Evolutionary conservation across 305 asterid genomes (phyloP).

Genomic region (Fraxinus nigra): DNA sequence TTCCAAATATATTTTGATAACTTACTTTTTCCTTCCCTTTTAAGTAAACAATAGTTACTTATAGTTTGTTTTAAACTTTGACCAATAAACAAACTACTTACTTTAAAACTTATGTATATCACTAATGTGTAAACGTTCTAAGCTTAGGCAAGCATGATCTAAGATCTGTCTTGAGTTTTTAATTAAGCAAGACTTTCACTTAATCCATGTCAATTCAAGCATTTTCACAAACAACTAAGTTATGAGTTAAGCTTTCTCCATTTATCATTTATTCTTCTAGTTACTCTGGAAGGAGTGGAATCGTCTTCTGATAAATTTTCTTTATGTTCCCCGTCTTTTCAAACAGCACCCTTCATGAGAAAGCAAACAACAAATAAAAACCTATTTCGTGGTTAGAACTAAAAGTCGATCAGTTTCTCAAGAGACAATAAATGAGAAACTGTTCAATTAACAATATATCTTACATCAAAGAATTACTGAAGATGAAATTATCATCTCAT

Average conservation of each 20-base stretch:
- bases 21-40: neutral
- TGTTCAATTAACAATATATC: neutral
- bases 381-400: neutral
- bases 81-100: neutral
- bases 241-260: neutral
- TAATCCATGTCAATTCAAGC: neutral
- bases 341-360: neutral
- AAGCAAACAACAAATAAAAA: neutral
- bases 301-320: neutral
- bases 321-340: neutral
- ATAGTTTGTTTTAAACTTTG: neutral
- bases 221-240: neutral
- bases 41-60: neutral
- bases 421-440: neutral
- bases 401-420: neutral
- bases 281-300: neutral
- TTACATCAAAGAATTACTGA: neutral
- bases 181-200: neutral
- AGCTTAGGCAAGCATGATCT: neutral
- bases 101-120: neutral
- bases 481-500: neutral
- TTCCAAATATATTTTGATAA: neutral
- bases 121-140: neutral
- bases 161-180: neutral
- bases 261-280: neutral